phyloP scores from a whole-genome alignment of 2,329 filamentous ascomycete genomes.

The Scedosporium aurantiacum region DNA sequence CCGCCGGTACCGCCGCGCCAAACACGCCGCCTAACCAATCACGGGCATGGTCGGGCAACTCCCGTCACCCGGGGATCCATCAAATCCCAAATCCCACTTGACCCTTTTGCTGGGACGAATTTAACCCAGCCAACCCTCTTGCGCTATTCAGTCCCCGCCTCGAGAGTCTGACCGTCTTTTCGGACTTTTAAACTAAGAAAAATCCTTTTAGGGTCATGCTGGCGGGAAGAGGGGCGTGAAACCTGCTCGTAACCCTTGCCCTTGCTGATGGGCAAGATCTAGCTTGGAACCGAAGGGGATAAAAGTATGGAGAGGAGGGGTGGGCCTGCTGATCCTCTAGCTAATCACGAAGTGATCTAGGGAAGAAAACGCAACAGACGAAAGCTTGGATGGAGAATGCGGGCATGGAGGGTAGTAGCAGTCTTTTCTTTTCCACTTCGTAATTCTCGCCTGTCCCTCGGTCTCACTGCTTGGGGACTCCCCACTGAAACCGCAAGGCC shows the following conservation, averaged over 20 bases:
- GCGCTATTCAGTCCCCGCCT: not conserved
- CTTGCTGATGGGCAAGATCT: not conserved
- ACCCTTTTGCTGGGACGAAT: not conserved
- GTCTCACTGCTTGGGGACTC: not conserved
- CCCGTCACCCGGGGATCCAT: not conserved
- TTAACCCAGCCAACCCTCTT: not conserved
- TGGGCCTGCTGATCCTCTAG: not conserved
- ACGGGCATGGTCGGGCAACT: not conserved
- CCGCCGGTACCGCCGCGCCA: not conserved
- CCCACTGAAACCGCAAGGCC: not conserved
- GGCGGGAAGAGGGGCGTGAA: no score
- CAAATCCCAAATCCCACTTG: not conserved
- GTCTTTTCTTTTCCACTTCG: not conserved
- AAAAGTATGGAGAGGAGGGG: not conserved
- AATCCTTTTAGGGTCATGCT: not conserved
- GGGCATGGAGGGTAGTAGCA: not conserved
- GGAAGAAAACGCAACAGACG: not conserved
- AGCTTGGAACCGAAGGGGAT: not conserved
- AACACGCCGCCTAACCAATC: not conserved
- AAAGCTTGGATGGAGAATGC: not conserved
- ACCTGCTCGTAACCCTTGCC: no score
- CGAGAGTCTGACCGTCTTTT: not conserved
- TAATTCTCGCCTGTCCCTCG: not conserved
- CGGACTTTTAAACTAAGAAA: not conserved
- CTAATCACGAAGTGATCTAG: not conserved